Conservation (phyloP, 441 rosid species). For the Arabidopsis hybrid region DNA sequence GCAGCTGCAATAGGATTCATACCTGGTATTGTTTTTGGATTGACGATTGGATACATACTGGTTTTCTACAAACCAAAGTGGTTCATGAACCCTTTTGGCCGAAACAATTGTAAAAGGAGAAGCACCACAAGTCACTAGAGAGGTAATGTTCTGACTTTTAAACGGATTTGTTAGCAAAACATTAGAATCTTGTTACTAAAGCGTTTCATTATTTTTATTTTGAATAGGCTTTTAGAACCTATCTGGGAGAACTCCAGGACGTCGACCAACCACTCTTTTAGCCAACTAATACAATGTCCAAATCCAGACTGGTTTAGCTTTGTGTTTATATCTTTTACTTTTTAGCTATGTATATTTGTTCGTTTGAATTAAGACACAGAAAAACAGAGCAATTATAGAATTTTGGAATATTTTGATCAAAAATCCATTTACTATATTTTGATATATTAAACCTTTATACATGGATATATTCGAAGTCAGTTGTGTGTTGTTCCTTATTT, state of each 20-base stretch:
- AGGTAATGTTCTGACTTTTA: not conserved
- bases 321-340: not conserved
- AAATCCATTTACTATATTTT: no score
- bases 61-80: not conserved
- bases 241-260: not conserved
- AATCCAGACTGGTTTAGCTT: not conserved
- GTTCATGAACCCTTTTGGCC: not conserved
- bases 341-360: not conserved
- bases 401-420: not conserved
- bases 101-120: not conserved
- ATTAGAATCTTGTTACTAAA: not conserved
- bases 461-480: not conserved
- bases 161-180: not conserved
- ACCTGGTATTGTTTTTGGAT: not conserved
- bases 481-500: not conserved
- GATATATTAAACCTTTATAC: not conserved
- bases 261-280: not conserved
- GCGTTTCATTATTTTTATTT: no score
- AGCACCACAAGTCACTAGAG: not conserved
- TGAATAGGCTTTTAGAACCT: not conserved
- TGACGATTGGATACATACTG: not conserved
- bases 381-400: not conserved
- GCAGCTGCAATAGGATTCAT: not conserved
- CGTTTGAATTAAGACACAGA: no score
- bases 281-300: not conserved